Evolutionary conservation across 2,329 filamentous ascomycete species (phyloP).

Genomic region (Periconia digitata): DNA sequence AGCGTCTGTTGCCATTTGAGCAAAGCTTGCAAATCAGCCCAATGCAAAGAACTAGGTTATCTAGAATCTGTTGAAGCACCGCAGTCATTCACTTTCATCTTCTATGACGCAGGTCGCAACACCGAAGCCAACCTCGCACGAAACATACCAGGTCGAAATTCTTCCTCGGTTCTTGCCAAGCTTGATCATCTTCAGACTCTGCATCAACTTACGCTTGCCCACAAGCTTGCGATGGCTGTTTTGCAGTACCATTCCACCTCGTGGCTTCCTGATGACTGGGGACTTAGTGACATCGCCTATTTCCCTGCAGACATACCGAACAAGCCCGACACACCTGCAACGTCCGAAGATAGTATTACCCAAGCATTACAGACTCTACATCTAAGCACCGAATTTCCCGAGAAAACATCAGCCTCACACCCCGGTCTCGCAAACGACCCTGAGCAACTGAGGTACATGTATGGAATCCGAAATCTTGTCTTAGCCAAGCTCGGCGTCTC

Average conservation of each 20-base stretch:
- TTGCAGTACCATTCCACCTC: slow-evolving; percentile 11
- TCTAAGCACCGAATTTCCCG: slow-evolving; percentile 5
- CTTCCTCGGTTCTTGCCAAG: slow-evolving; percentile 1
- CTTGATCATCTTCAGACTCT: slow-evolving; percentile 5
- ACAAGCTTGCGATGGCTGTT: slow-evolving; percentile 7
- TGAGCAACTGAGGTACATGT: slow-evolving; percentile 5
- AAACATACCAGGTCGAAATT: not conserved
- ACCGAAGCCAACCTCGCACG: not conserved
- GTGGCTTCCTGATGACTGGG: slow-evolving; percentile 12
- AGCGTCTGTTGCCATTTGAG: slow-evolving; percentile 16
- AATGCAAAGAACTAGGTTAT: slow-evolving; percentile 9
- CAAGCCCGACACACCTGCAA: not conserved
- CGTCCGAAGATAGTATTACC: not conserved
- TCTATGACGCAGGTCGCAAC: slow-evolving; percentile 8
- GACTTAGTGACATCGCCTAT: slow-evolving; percentile 6
- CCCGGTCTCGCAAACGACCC: not conserved
- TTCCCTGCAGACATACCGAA: not conserved
- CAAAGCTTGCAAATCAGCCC: slow-evolving; percentile 4
- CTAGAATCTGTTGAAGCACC: slow-evolving; percentile 4
- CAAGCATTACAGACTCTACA: slow-evolving; percentile 6
- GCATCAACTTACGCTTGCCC: slow-evolving; percentile 9
- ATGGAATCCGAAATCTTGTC: slow-evolving; percentile 11
- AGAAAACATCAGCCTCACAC: not conserved
- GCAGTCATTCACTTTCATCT: slow-evolving; percentile 7
- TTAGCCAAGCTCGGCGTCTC: slow-evolving; percentile 11